Base-by-base conservation (phyloP, 805 yeast genomes). In the Saccharomycopsis selenospora region DNA sequence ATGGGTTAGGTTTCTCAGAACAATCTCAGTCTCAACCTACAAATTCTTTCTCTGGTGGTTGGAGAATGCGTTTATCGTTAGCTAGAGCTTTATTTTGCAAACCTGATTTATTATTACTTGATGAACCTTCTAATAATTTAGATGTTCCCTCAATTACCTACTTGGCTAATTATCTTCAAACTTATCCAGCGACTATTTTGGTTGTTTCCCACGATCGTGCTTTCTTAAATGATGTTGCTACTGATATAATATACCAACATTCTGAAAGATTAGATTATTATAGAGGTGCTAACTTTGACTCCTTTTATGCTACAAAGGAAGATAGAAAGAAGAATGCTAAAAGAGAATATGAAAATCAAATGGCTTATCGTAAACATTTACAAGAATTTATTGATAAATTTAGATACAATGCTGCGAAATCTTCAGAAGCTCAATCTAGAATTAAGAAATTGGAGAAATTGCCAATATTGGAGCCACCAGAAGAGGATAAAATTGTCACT, bases 101-200 rank as follows among this genome's bases (percentile, higher is more conserved):
- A 63, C 99, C 99, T 0, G 99, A 93, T 66, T 72, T 93, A 56
- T 72, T 93, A 56, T 71, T 93, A 62, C 76, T 93, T 56, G 99
- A 93, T 78, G 99, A 93, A 76, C 99, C 99, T 61, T 90, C 98
- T 53, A 93, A 93, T 82, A 93, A 90, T 96, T 85, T 93, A 95
- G 99, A 93, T 79, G 96, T 93, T 66, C 99, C 99, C 25, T 90
- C 98, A 47, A 87, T 93, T 64, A 91, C 97, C 1, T 93, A 81
- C 65, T 74, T 93, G 62, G 91, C 98, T 8, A 80, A 85, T 57
- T 93, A 93, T 63, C 70, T 93, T 57, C 95, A 87, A 62, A 74
- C 86, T 5, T 93, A 93, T 64, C 90, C 95, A 47, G 78, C 96
- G 1, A 93, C 99, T 0, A 93, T 93, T 2, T 71, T 93, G 55